phyloP scores from a whole-genome alignment of 352 stramenopile genomes.

The Globisporangium recalcitrans region DNA sequence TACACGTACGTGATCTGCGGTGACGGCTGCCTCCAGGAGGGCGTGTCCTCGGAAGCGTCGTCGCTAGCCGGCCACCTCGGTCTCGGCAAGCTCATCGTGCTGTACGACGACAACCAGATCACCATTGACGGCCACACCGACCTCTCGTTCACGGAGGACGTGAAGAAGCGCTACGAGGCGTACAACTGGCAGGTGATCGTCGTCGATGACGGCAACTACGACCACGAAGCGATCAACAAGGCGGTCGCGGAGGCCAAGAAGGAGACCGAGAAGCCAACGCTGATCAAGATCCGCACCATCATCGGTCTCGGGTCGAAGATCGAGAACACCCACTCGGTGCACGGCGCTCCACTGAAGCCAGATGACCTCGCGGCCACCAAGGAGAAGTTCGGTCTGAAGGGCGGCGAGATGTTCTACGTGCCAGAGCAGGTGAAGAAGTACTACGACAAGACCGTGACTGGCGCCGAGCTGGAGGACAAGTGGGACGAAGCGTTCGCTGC shows the following conservation, averaged over 20 bases:
- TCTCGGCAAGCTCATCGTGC: constrained; percentile 97
- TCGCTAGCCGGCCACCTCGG: constrained; percentile 97
- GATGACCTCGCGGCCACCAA: constrained; percentile 91
- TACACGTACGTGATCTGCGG: constrained; percentile 99
- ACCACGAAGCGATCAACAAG: constrained; percentile 89
- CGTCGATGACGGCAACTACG: constrained; percentile 93
- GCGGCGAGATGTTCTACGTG: constrained; percentile 91
- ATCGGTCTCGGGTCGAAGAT: constrained; percentile 96
- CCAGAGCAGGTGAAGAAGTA: constrained; percentile 91
- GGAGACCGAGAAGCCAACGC: constrained; percentile 93
- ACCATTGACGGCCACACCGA: constrained; percentile 97
- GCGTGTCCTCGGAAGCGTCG: constrained; percentile 93
- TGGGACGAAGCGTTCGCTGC: constrained; percentile 91
- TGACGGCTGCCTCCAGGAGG: constrained; percentile 98
- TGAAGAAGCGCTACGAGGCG: constrained; percentile 95
- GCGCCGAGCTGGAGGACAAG: constrained; percentile 68
- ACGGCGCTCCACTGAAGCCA: constrained; percentile 94
- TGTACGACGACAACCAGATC: constrained; percentile 99
- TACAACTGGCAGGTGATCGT: constrained; percentile 97
- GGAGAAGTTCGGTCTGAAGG: constrained; percentile 90
- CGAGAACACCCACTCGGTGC: constrained; percentile 91
- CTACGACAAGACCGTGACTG: constrained; percentile 83
- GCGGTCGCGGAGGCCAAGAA: constrained; percentile 94
- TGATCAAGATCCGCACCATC: constrained; percentile 98
- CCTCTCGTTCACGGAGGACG: constrained; percentile 98